Evolutionary conservation across 441 rosid species (phyloP).

Genomic region (Syzygium malaccense): DNA sequence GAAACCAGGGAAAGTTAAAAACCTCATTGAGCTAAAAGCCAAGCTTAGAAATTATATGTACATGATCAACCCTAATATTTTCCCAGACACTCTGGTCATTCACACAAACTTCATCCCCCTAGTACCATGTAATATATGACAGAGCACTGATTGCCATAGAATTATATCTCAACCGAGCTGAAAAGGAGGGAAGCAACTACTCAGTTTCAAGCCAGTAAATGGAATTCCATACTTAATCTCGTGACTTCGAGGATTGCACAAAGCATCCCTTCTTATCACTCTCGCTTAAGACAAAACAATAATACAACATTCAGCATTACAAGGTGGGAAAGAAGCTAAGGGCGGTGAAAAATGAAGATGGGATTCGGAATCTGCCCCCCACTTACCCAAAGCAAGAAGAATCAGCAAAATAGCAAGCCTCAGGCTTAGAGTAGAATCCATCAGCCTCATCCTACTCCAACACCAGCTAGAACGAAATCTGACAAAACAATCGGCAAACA

Average conservation of each 20-base stretch:
- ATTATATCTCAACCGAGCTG: background rate
- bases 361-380: background rate
- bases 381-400: constrained; percentile 53
- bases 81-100: background rate
- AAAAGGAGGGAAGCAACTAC: background rate
- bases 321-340: background rate
- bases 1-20: constrained; percentile 4
- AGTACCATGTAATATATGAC: background rate
- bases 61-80: background rate
- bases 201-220: background rate
- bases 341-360: background rate
- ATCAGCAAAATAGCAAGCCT: constrained; percentile 28
- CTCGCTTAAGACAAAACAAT: background rate
- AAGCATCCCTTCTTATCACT: background rate
- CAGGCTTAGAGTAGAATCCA: constrained; percentile 31
- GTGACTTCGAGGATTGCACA: background rate
- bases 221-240: background rate
- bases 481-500: background rate
- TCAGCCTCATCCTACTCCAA: constrained; percentile 22
- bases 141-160: background rate
- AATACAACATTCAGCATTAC: background rate
- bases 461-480: constrained; percentile 14
- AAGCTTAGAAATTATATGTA: background rate
- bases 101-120: background rate
- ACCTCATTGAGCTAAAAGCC: background rate